Evolutionary conservation across 768 basidiomycete genomes (phyloP).

Genomic region (Trametes cubensis): DNA sequence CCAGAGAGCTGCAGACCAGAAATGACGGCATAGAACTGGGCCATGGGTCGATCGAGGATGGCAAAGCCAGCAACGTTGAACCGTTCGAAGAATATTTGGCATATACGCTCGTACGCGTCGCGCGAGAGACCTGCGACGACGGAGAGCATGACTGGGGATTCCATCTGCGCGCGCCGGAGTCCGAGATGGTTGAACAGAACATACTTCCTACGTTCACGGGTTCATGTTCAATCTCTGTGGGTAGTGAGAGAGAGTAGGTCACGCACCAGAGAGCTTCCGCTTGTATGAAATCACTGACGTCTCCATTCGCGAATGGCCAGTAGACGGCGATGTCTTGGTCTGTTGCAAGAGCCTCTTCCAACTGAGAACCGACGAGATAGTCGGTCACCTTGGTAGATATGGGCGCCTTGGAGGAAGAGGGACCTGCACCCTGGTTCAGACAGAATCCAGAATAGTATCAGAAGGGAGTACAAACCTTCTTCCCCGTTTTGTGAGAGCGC

Average conservation of each 20-base stretch:
- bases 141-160: constrained; percentile 82
- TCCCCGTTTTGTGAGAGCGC: constrained; percentile 35
- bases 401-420: constrained; percentile 49
- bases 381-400: constrained; percentile 64
- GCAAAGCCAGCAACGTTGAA: constrained; percentile 87
- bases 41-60: constrained; percentile 80
- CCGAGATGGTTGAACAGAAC: constrained; percentile 74
- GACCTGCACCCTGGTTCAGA: too few species aligned
- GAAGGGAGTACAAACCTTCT: constrained; percentile 34
- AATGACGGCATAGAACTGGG: constrained; percentile 74
- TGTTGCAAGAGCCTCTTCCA: constrained; percentile 77
- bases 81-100: constrained; percentile 88
- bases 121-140: constrained; percentile 68
- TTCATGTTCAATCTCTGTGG: not conserved
- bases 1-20: constrained; percentile 54
- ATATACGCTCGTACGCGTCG: constrained; percentile 68
- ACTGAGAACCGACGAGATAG: constrained; percentile 78
- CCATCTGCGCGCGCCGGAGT: constrained; percentile 81
- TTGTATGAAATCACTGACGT: constrained; percentile 77
- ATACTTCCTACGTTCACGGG: constrained; percentile 65
- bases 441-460: too few species aligned
- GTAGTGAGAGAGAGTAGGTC: not conserved
- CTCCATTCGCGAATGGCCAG: constrained; percentile 81
- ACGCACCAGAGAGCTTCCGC: constrained; percentile 89
- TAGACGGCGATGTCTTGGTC: constrained; percentile 75